Evolutionary conservation across 129 eudicot species (phyloP).

Genomic region (Flaveria linearis): DNA sequence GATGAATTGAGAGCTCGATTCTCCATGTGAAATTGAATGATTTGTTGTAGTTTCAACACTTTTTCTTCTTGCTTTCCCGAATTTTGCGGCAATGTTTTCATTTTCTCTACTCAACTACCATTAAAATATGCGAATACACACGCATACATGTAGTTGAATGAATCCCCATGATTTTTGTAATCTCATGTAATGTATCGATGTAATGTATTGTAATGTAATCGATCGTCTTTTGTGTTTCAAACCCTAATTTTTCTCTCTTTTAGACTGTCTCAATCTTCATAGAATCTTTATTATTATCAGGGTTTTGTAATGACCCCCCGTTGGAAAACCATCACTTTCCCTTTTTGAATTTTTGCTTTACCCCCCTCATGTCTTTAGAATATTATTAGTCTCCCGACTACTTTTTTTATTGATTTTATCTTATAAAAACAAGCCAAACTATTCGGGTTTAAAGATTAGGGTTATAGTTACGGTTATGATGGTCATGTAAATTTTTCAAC

Average conservation of each 20-base stretch:
- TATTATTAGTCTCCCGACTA: neutral
- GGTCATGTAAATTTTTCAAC: no score
- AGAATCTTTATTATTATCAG: conserved; percentile 34
- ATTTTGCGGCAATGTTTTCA: conserved; percentile 63
- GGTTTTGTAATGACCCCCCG: conserved; percentile 27
- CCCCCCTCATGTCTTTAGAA: neutral
- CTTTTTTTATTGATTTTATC: neutral
- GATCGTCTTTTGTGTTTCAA: neutral
- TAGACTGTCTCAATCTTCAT: conserved; percentile 39
- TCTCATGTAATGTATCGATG: neutral
- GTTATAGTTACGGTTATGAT: neutral
- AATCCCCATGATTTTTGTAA: neutral
- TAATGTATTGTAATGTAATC: neutral
- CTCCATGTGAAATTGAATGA: conserved; percentile 46
- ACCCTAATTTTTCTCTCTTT: conserved; percentile 39
- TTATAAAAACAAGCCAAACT: no score
- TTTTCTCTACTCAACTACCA: conserved; percentile 50
- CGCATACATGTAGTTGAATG: neutral
- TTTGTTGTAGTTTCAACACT: conserved; percentile 39
- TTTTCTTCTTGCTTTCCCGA: conserved; percentile 50
- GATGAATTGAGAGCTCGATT: conserved; percentile 47
- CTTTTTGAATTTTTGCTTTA: conserved; percentile 11
- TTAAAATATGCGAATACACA: conserved; percentile 34
- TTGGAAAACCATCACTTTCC: conserved; percentile 34
- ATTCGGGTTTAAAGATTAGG: no score